Conservation (phyloP, 805 yeast species). For the Saturnispora sekii region DNA sequence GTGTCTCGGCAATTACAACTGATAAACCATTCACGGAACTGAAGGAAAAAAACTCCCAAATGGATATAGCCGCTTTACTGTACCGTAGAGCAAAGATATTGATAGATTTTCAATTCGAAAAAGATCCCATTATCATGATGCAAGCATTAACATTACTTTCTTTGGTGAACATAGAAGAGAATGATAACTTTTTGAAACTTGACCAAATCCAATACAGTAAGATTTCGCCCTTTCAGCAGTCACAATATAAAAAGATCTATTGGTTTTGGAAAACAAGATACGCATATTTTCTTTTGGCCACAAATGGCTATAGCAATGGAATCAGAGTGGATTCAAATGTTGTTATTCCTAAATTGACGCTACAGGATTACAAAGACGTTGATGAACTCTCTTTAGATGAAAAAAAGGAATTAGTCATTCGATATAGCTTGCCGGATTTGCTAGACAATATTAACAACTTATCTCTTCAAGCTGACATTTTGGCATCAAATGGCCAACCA, state of each 20-base stretch:
- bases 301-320: slow-evolving; percentile 55
- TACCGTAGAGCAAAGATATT: slow-evolving; percentile 67
- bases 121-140: slow-evolving; percentile 49
- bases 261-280: slow-evolving; percentile 16
- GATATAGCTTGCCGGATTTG: not conserved
- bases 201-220: slow-evolving; percentile 38
- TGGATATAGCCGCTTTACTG: slow-evolving; percentile 34
- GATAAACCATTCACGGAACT: slow-evolving; percentile 37
- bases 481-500: slow-evolving; percentile 6
- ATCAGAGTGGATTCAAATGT: slow-evolving; percentile 39
- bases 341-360: slow-evolving; percentile 1
- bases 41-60: slow-evolving; percentile 39
- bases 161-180: slow-evolving; percentile 18
- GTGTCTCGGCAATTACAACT: slow-evolving; percentile 59
- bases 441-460: slow-evolving; percentile 2
- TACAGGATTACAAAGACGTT: slow-evolving; percentile 8
- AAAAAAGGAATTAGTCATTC: not conserved
- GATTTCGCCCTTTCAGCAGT: slow-evolving; percentile 62
- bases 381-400: not conserved
- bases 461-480: slow-evolving; percentile 3
- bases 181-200: slow-evolving; percentile 1
- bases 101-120: slow-evolving; percentile 60
- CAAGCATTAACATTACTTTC: slow-evolving; percentile 32
- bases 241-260: slow-evolving; percentile 27
- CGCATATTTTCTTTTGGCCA: slow-evolving; percentile 47